A percentile compares a stretch with the other conserved stretches of the same genome.
These are phyloP conservation scores for Biancaea sappan DNA, from an alignment of 306 rosid genomes.

Conservation along the genomic window DNA sequence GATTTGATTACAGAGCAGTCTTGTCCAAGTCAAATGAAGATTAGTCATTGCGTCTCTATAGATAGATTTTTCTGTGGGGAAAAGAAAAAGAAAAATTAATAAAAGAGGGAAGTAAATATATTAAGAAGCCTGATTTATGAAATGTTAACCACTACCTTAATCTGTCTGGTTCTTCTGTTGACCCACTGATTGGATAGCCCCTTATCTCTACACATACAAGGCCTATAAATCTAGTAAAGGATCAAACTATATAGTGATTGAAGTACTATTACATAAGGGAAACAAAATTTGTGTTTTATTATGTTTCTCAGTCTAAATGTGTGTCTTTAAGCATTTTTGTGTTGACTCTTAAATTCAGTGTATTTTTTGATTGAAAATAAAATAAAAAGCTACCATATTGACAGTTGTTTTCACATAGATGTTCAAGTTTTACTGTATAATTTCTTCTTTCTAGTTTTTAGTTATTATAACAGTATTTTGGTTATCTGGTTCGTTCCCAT, in stretches of 20 bases:
- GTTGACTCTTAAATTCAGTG: constrained; percentile 22
- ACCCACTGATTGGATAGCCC: not conserved
- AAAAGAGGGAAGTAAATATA: not conserved
- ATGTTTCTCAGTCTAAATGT: constrained; percentile 15
- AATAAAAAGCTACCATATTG: constrained; percentile 8
- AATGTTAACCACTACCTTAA: not conserved
- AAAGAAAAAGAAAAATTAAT: not conserved
- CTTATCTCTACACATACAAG: not conserved
- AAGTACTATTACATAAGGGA: not conserved
- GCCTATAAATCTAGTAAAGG: not conserved
- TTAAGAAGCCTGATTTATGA: not conserved
- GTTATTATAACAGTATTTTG: constrained; percentile 14
- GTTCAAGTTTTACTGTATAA: constrained; percentile 2
- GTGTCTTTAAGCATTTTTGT: constrained; percentile 1
- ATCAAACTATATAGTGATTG: not conserved
- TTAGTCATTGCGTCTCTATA: not conserved
- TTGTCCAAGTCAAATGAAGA: not conserved
- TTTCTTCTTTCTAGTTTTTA: constrained; percentile 16
- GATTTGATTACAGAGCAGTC: not conserved
- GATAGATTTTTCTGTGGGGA: not conserved
- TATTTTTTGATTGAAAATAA: constrained; percentile 17
- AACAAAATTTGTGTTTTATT: not conserved
- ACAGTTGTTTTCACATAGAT: constrained; percentile 15
- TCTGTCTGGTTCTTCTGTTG: not conserved
- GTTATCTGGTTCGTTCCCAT: constrained; percentile 32